Evolutionary conservation across 179 eudicot genomes (phyloP), one percentile per base, ranked within the genome.

Genomic region (Pouteria campechiana): DNA sequence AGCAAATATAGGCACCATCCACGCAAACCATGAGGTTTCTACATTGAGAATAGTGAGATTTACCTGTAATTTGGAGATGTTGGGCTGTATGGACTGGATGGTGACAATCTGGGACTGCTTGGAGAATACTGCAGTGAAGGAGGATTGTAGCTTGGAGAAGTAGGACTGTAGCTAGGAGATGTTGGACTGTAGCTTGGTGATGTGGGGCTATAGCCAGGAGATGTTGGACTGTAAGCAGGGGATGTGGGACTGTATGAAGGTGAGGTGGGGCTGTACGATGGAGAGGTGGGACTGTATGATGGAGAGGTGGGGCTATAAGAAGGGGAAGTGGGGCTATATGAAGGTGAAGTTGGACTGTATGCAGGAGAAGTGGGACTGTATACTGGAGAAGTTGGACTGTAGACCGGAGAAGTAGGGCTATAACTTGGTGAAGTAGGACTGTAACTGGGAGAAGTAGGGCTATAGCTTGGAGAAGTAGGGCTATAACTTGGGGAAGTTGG

Each of bases 301-400:
- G 95, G 95, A 0, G 95, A 85, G 0, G 93, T 82, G 0, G 95
- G 95, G 54, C 93, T 85, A 47, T 82, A 85, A 0, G 84, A 75
- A 0, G 93, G 95, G 0, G 93, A 79, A 1, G 92, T 76, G 0
- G 95, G 95, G 65, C 88, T 82, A 53, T 85, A 85, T 0, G 79
- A 50, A 0, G 95, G 94, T 0, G 97, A 89, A 0, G 95, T 89
- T 0, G 97, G 97, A 55, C 95, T 85, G 53, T 89, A 89, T 0
- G 79, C 50, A 0, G 93, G 98, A 0, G 96, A 86, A 0, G 98
- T 92, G 0, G 99, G 99, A 55, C 99, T 92, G 47, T 93, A 93
- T 0, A 78, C 68, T 0, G 99, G 96, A 0, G 96, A 93, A 0
- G 93, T 78, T 1, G 99, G 99, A 41, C 96, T 82, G 46, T 92